phyloP scores from a whole-genome alignment of 768 basidiomycete species.

The Clitopilus hobsonii region DNA sequence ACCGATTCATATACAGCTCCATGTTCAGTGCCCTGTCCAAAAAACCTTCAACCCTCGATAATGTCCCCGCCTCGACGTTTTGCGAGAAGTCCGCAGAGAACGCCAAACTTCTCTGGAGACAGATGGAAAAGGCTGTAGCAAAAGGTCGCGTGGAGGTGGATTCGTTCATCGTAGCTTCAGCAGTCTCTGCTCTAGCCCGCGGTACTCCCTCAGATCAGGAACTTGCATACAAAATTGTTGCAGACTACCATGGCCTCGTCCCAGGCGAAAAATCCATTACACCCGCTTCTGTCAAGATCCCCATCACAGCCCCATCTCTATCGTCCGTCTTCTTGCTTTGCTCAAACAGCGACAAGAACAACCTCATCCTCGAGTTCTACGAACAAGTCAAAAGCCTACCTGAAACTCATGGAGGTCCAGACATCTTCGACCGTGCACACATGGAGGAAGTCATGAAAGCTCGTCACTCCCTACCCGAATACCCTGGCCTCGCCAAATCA shows the following conservation, averaged over 20 bases:
- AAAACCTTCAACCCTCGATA: conserved; percentile 20
- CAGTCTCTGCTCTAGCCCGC: conserved; percentile 49
- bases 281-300: conserved; percentile 29
- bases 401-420: conserved; percentile 26
- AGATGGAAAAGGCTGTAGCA: conserved; percentile 50
- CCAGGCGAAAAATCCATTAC: conserved; percentile 35
- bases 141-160: conserved; percentile 48
- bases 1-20: conserved; percentile 57
- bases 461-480: conserved; percentile 35
- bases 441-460: conserved; percentile 61
- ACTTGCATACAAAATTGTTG: conserved; percentile 61
- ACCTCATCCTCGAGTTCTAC: conserved; percentile 51
- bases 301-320: conserved; percentile 44
- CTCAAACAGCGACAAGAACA: conserved; percentile 39
- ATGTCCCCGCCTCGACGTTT: conserved; percentile 15
- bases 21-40: conserved; percentile 52
- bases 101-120: conserved; percentile 68
- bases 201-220: conserved; percentile 57
- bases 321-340: conserved; percentile 54
- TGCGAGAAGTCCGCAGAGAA: conserved; percentile 50
- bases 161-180: conserved; percentile 43
- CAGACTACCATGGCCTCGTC: conserved; percentile 57
- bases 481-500: conserved; percentile 16
- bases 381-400: conserved; percentile 52
- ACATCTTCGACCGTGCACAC: conserved; percentile 47